Evolutionary conservation across 179 eudicot species (phyloP).

Genomic region (Sideroxylon spinosum): DNA sequence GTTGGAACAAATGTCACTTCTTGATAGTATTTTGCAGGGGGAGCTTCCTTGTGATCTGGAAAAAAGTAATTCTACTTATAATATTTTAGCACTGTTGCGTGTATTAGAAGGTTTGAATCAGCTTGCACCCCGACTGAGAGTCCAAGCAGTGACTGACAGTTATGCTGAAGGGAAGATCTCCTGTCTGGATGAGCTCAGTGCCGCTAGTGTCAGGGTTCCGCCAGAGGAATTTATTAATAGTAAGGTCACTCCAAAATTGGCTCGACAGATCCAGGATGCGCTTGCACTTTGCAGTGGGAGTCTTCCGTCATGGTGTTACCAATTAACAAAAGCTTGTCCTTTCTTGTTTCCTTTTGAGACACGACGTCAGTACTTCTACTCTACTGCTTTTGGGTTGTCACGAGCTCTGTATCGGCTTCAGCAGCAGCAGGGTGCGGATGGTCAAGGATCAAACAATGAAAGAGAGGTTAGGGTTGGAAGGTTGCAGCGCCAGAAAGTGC

Average conservation of each 20-base stretch:
- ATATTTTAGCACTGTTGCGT: conserved; percentile 73
- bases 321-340: conserved; percentile 94
- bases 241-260: conserved; percentile 92
- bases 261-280: conserved; percentile 96
- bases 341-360: conserved; percentile 98
- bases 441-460: conserved; percentile 68
- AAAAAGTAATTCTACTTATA: conserved; percentile 74
- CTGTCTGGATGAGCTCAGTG: conserved; percentile 52
- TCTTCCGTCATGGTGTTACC: conserved; percentile 99
- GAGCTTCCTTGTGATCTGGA: conserved; percentile 97
- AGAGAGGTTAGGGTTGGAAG: conserved; percentile 92
- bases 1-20: conserved; percentile 44
- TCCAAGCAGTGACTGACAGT: conserved; percentile 57
- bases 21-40: conserved; percentile 90
- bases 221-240: conserved; percentile 72
- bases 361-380: conserved; percentile 95
- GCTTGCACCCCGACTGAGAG: conserved; percentile 84
- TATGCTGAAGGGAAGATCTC: conserved; percentile 72
- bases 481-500: conserved; percentile 94
- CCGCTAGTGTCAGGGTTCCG: conserved; percentile 50
- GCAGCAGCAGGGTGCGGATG: conserved; percentile 95
- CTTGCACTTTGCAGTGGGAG: conserved; percentile 99
- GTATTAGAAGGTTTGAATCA: conserved; percentile 92
- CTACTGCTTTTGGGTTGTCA: conserved; percentile 97
- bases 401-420: conserved; percentile 91